Evolutionary conservation across 2,329 filamentous ascomycete genomes (phyloP), one percentile per base, ranked within the genome.

Genomic region (Aspergillus novoparasiticus): DNA sequence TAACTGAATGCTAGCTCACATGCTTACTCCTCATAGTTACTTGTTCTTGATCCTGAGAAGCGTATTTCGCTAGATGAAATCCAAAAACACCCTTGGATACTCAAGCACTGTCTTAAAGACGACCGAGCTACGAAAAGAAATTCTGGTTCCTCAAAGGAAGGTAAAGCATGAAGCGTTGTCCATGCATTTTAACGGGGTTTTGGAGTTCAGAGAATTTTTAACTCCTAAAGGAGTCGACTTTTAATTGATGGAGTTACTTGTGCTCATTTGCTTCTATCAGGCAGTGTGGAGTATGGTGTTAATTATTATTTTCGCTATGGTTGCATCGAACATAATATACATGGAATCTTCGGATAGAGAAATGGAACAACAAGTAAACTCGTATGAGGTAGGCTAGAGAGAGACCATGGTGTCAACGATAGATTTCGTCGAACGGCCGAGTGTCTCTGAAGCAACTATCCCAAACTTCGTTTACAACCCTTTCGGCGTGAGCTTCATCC

Each of bases 391-490:
- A 48, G 45, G 60, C 34, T 26, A 63, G 56, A 39, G 56, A 58
- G 36, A 54, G 21, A 34, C 32, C 21, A 61, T 64, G 62, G 60
- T 70, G 67, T 80, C 71, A 84, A 74, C 92, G 89, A 78, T 97
- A 99, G 59, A 99, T 93, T 77, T 98, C 94, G 77, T 98, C 93
- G 79, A 99, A 99, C 2, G 95, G 95, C 73, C 95, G 85, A 4
- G 94, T 98, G 79, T 99, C 95, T 58, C 87, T 83, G 77, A 96
- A 99, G 78, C 95, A 99, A 72, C 93, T 97, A 70, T 97, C 94
- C 93, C 94, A 99, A n/a, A 99, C 95, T 79, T 96, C 90, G 79
- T 98, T 95, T 62, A 99, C 93, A 30, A 96, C 89, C 80, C 91
- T 92, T 58, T 88, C 86, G 4, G 95, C 95, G 69, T 98, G 92